Percentiles rank a stretch among this genome's conserved stretches.
Evolutionary conservation across 108 stramenopile species (phyloP).

Genomic region (Pseudonitzschia pungens): DNA sequence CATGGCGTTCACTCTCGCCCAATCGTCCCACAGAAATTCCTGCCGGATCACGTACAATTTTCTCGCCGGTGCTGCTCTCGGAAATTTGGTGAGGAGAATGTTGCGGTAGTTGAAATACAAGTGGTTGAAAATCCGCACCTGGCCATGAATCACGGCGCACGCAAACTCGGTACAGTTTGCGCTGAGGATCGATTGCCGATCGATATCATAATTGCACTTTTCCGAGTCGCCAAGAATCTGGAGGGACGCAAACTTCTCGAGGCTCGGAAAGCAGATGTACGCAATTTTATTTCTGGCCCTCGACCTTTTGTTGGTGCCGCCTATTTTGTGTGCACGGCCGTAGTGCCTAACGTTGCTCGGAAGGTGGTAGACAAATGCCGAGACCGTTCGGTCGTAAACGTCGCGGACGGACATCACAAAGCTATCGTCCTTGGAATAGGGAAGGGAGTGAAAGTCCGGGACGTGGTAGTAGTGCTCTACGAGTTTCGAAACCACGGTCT

Average conservation of each 20-base stretch:
- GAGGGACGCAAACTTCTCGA: conserved; percentile 38
- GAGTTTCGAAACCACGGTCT: conserved; percentile 8
- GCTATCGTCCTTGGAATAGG: conserved; percentile 28
- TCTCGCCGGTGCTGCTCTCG: neutral
- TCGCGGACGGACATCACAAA: conserved; percentile 56
- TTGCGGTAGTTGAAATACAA: conserved; percentile 47
- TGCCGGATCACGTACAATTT: conserved; percentile 42
- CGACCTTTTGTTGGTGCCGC: too few species aligned
- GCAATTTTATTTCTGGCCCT: conserved; percentile 24
- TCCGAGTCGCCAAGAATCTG: conserved; percentile 19
- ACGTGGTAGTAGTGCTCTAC: conserved; percentile 52
- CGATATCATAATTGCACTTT: conserved; percentile 40
- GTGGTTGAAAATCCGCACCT: conserved; percentile 41
- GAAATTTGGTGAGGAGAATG: conserved; percentile 21
- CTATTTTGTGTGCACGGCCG: neutral
- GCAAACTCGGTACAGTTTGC: conserved; percentile 29
- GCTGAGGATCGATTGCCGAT: conserved; percentile 16
- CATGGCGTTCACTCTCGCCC: conserved; percentile 44
- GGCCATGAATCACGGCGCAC: conserved; percentile 42
- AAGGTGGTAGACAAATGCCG: conserved; percentile 51
- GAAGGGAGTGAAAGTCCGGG: conserved; percentile 44
- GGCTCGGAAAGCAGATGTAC: conserved; percentile 46
- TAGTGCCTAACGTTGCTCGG: conserved; percentile 20
- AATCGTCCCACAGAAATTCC: conserved; percentile 59
- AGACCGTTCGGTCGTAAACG: conserved; percentile 56